Evolutionary conservation across 352 stramenopile genomes (phyloP), one percentile per base, ranked within the genome.

Genomic region (Aphanomyces invadans): DNA sequence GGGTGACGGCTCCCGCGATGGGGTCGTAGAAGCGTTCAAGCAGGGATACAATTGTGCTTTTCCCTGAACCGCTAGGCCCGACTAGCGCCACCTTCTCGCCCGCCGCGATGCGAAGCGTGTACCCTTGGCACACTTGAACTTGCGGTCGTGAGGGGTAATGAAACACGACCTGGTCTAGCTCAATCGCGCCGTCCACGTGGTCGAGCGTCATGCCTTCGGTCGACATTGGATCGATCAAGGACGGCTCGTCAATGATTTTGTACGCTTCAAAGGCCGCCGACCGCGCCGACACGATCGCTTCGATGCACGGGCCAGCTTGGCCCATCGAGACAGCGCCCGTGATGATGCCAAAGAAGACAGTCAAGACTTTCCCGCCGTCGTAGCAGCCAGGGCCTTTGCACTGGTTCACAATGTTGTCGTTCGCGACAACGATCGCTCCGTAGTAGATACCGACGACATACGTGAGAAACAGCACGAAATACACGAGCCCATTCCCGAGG

Each of bases 11-110:
- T 0, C 75, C 78, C 15, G 56, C 62, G 0, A 78, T 65, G 4
- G 96, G 80, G 69, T 98, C 90, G 71, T 98, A 98, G 65, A 98
- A 98, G 21, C 92, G 79, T 70, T 97, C 97, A 1, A 98, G 75
- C 1, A 98, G 77, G 23, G 89, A 84, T 23, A 87, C 83, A 53
- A 98, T 85, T 21, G 93, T 98, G 23, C 89, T 96, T 70, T 98
- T 97, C 60, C 93, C 83, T 66, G 74, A 73, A 33, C 83, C 69
- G 28, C 65, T 76, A 0, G 64, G 49, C 4, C 75, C 75, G 48
- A 79, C 80, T 42, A 89, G 72, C 7, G 77, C 82, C 38, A 92
- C 73, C 17, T 80, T 90, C 63, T 90, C 74, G 36, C 84, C 84
- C 28, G 73, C 70, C n/a, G n/a, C 75, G 32, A 96, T 79, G 10